phyloP scores from a whole-genome alignment of 768 basidiomycete species.

The Tubosaeta sp. region DNA sequence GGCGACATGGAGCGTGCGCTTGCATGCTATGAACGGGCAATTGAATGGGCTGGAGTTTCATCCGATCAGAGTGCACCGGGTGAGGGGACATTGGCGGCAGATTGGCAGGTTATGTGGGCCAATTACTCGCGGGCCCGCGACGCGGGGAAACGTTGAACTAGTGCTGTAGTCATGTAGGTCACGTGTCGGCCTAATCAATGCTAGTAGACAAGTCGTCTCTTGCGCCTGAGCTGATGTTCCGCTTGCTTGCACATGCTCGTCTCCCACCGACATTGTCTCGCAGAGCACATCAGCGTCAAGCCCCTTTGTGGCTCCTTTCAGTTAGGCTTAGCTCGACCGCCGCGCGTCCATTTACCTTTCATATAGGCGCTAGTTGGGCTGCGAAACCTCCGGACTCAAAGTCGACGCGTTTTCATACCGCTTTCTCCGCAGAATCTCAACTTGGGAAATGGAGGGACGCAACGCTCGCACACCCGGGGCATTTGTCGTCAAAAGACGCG shows the following conservation, averaged over 20 bases:
- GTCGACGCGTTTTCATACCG: slow-evolving; percentile 32
- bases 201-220: not conserved
- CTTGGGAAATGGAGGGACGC: slow-evolving; percentile 70
- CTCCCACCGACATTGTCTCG: not conserved
- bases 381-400: slow-evolving; percentile 56
- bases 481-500: slow-evolving; percentile 35
- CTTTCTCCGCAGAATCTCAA: slow-evolving; percentile 54
- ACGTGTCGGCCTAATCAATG: slow-evolving; percentile 15
- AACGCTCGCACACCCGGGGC: slow-evolving; percentile 47
- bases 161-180: slow-evolving; percentile 6
- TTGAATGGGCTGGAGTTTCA: slow-evolving; percentile 59
- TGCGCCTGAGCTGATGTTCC: slow-evolving; percentile 8
- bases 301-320: not conserved
- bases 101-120: slow-evolving; percentile 58
- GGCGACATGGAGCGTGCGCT: slow-evolving; percentile 40
- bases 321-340: slow-evolving; percentile 21
- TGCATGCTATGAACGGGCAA: slow-evolving; percentile 63
- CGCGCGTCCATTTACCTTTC: slow-evolving; percentile 61
- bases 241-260: slow-evolving; percentile 3
- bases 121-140: slow-evolving; percentile 54
- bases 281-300: not conserved
- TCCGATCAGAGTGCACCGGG: slow-evolving; percentile 39
- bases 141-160: slow-evolving; percentile 5
- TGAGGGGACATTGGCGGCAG: slow-evolving; percentile 51
- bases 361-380: slow-evolving; percentile 75